phyloP scores from a whole-genome alignment of 805 yeast species.

The Ogataea philodendri region DNA sequence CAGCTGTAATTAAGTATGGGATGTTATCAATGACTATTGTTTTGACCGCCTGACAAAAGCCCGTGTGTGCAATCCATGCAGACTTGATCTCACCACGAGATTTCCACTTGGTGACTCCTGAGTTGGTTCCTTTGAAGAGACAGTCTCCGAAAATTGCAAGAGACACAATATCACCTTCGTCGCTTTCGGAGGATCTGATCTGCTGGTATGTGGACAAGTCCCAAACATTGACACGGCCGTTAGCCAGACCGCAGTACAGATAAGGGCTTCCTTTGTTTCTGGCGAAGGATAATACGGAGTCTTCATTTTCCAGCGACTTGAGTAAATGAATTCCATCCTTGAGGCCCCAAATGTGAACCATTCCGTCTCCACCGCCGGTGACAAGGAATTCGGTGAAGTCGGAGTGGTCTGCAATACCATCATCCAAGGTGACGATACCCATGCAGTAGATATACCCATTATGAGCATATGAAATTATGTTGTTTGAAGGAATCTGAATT shows the following conservation, averaged over 20 bases:
- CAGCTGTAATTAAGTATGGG: slow-evolving; percentile 62
- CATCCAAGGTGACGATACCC: slow-evolving; percentile 33
- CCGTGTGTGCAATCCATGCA: slow-evolving; percentile 53
- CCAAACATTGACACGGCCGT: slow-evolving; percentile 78
- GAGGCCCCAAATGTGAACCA: slow-evolving; percentile 73
- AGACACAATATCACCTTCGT: slow-evolving; percentile 55
- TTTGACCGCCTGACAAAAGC: slow-evolving; percentile 57
- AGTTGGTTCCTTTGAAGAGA: slow-evolving; percentile 60
- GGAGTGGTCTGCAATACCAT: slow-evolving; percentile 28
- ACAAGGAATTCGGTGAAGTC: slow-evolving; percentile 42
- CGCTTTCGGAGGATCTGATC: slow-evolving; percentile 43
- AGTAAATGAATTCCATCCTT: slow-evolving; percentile 27
- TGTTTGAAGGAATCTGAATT: slow-evolving; percentile 64
- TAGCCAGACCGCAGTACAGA: slow-evolving; percentile 77
- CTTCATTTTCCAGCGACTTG: slow-evolving; percentile 56
- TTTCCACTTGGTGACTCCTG: slow-evolving; percentile 51
- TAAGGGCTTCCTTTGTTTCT: slow-evolving; percentile 59
- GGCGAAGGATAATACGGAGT: slow-evolving; percentile 69
- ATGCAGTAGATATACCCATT: slow-evolving; percentile 84
- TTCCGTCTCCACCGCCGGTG: slow-evolving; percentile 90
- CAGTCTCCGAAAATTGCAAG: slow-evolving; percentile 54
- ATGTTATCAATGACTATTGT: slow-evolving; percentile 41
- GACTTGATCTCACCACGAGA: slow-evolving; percentile 43
- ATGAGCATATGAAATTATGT: slow-evolving; percentile 80
- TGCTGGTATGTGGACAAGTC: slow-evolving; percentile 80